Percentiles rank a stretch among this genome's conserved stretches.
phyloP scores from a whole-genome alignment of 306 rosid genomes.

The Pyrus betulifolia region DNA sequence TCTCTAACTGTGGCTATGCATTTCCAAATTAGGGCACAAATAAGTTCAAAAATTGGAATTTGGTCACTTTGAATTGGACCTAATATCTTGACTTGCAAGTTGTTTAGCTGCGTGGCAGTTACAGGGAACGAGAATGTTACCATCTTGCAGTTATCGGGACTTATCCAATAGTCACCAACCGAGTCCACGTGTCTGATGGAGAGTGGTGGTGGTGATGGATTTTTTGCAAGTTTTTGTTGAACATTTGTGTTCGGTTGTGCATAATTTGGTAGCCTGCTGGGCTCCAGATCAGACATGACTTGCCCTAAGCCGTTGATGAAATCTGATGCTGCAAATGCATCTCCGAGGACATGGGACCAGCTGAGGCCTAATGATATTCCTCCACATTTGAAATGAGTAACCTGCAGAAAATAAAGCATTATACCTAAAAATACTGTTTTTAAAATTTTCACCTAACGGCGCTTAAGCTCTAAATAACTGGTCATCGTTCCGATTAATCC shows the following conservation, averaged over 20 bases:
- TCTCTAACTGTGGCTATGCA: conserved; percentile 39
- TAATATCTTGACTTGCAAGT: neutral
- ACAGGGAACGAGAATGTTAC: conserved; percentile 52
- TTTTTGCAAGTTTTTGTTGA: neutral
- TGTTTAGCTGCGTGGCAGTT: conserved; percentile 31
- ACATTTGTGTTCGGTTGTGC: conserved; percentile 9
- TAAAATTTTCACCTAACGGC: too few species aligned
- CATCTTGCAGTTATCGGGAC: conserved; percentile 51
- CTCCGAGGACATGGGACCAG: conserved; percentile 80
- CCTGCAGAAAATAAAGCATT: conserved; percentile 16
- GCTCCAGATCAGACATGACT: conserved; percentile 3
- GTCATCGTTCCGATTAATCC: too few species aligned
- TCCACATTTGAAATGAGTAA: conserved; percentile 58
- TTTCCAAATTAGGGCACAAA: conserved; percentile 63
- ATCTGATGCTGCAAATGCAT: conserved; percentile 41
- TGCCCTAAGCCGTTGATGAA: conserved; percentile 39
- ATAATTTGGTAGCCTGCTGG: conserved; percentile 5
- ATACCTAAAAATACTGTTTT: too few species aligned
- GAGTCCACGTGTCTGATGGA: conserved; percentile 44
- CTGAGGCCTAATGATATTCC: conserved; percentile 73
- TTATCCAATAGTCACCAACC: conserved; percentile 80
- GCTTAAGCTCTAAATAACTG: too few species aligned
- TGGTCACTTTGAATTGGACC: conserved; percentile 11
- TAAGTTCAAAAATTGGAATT: conserved; percentile 51
- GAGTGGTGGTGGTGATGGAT: conserved; percentile 13